Percentiles rank a stretch among this genome's conserved stretches.
Conservation (phyloP, 495 filamentous ascomycete genomes). For the Neurospora sp. region DNA sequence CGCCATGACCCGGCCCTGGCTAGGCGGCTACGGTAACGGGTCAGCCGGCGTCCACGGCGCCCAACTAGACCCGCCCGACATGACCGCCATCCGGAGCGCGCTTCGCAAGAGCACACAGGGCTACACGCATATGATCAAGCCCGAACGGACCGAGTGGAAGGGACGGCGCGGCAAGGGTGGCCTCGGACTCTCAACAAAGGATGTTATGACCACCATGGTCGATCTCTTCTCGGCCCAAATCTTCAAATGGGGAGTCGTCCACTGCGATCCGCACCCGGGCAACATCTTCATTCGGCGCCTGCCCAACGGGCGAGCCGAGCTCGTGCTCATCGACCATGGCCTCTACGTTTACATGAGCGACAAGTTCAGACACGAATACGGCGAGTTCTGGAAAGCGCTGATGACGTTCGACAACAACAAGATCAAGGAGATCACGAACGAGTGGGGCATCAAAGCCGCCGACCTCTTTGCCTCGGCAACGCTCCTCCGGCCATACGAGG, state of each 20-base stretch:
- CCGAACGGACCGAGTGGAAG: constrained; percentile 68
- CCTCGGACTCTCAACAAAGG: constrained; percentile 67
- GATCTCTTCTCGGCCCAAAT: constrained; percentile 94
- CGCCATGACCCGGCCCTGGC: constrained; percentile 61
- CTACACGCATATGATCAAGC: constrained; percentile 53
- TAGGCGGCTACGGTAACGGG: constrained; percentile 61
- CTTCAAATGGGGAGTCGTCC: constrained; percentile 88
- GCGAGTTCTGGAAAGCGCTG: constrained; percentile 84
- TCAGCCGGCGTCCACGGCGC: constrained; percentile 69
- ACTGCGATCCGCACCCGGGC: constrained; percentile 93
- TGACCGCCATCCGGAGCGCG: constrained; percentile 27
- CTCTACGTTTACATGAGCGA: constrained; percentile 86
- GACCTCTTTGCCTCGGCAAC: constrained; percentile 90
- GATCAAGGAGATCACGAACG: constrained; percentile 52
- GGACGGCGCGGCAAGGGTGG: constrained; percentile 61
- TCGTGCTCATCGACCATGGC: constrained; percentile 94
- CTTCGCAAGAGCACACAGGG: constrained; percentile 29
- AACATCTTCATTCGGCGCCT: constrained; percentile 92
- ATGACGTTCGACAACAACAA: constrained; percentile 88
- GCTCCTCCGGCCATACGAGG: constrained; percentile 79
- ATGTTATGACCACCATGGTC: constrained; percentile 92
- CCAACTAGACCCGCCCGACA: constrained; percentile 45
- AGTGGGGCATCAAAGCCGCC: constrained; percentile 80
- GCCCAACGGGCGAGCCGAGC: constrained; percentile 69
- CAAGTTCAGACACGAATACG: constrained; percentile 79